Evolutionary conservation across 305 asterid genomes (phyloP).

Genomic region (Coffea humblotiana): DNA sequence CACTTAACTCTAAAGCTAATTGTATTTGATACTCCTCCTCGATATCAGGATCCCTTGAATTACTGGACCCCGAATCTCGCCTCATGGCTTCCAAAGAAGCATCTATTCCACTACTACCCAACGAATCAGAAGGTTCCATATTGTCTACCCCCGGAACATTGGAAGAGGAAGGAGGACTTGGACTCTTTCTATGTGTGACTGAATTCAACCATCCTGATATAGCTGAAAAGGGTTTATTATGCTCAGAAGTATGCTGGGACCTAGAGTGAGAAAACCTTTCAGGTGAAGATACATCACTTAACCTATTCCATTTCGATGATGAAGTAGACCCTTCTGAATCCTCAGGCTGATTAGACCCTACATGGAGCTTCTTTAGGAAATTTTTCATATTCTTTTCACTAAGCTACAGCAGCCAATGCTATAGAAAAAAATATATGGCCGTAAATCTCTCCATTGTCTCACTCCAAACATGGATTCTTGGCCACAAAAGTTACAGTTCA

Average conservation of each 20-base stretch:
- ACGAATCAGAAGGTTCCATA: constrained; percentile 72
- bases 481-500: constrained; percentile 31
- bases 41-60: constrained; percentile 75
- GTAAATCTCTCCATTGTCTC: constrained; percentile 57
- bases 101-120: constrained; percentile 63
- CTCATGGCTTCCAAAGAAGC: constrained; percentile 63
- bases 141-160: constrained; percentile 48
- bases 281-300: constrained; percentile 50
- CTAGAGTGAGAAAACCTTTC: constrained; percentile 50
- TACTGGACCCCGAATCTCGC: constrained; percentile 59
- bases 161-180: constrained; percentile 74
- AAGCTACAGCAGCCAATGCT: constrained; percentile 41
- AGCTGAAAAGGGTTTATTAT: constrained; percentile 63
- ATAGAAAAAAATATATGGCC: constrained; percentile 41
- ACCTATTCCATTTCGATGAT: constrained; percentile 49
- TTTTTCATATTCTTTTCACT: constrained; percentile 63
- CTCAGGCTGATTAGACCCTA: constrained; percentile 69
- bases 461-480: constrained; percentile 48
- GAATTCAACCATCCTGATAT: constrained; percentile 95
- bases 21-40: constrained; percentile 97
- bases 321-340: constrained; percentile 73
- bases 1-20: constrained; percentile 88
- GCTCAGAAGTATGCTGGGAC: constrained; percentile 47
- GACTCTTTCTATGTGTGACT: constrained; percentile 62
- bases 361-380: constrained; percentile 74